Percentiles rank a stretch among this genome's conserved stretches.
Conservation (phyloP, 768 basidiomycete genomes). For the Kwoniella bestiolae region DNA sequence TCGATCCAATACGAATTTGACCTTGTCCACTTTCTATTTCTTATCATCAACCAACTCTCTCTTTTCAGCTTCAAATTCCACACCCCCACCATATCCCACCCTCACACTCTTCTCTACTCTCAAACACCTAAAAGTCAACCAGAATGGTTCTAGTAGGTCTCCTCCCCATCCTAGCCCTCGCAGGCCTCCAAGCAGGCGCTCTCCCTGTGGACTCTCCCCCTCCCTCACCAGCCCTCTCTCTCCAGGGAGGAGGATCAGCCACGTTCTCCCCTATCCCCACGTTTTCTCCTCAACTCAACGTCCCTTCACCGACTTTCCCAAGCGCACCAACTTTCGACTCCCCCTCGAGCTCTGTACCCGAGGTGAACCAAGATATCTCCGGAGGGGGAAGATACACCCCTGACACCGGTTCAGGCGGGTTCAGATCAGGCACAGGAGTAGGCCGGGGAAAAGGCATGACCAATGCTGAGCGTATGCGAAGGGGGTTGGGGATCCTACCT, state of each 20-base stretch:
- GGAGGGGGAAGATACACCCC: background rate
- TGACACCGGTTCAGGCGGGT: background rate
- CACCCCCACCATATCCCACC: too few species aligned
- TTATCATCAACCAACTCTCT: background rate
- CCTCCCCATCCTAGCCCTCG: constrained; percentile 20
- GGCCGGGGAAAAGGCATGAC: constrained; percentile 26
- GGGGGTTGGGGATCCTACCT: constrained; percentile 38
- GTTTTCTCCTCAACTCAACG: constrained; percentile 17
- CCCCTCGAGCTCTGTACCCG: too few species aligned
- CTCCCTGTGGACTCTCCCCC: constrained; percentile 20
- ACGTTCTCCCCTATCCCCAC: constrained; percentile 21
- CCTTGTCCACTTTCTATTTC: background rate
- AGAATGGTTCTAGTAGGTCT: constrained; percentile 27
- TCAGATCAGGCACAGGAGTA: constrained; percentile 1
- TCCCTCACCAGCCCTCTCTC: constrained; percentile 11
- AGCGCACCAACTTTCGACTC: background rate
- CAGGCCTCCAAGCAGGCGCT: constrained; percentile 10
- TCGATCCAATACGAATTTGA: background rate
- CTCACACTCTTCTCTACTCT: too few species aligned
- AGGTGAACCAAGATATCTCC: background rate
- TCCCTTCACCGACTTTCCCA: constrained; percentile 16
- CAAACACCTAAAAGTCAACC: background rate
- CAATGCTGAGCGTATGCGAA: constrained; percentile 38
- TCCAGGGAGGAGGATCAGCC: constrained; percentile 12
- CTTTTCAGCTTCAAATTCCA: too few species aligned